Base-by-base conservation (phyloP, 1,284 basidiomycete species). In the Fomitopsis pinicola region DNA sequence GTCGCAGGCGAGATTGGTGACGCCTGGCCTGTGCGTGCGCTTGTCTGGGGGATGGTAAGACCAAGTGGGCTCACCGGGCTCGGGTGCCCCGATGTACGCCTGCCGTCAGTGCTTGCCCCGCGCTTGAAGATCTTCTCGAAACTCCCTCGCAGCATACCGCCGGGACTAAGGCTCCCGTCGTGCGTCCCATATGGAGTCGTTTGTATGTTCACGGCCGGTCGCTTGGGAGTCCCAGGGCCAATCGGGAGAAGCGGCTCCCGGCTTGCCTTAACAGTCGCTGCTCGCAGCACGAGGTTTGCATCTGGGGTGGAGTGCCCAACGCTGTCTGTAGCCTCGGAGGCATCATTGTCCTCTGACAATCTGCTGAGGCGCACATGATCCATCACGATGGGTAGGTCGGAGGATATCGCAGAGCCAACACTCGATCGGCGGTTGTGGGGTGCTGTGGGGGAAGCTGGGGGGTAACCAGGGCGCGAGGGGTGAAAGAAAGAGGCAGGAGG, bases 401-500 rank as follows among this genome's bases (percentile, higher is more conserved):
- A 69, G 14, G 75, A 74, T 22, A 74, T 66, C 8, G 70, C 64
- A 19, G 69, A 69, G 17, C 66, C 71, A 12, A 68, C 65, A 59
- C 78, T 78, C 2, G 77, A 72, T 19, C 75, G 74, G 36, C 72
- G 74, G 36, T 77, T 48, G 73, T 69, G 63, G 19, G 70, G 67
- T 38, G 72, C 69, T 42, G 67, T 64, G 44, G 68, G 67, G 46
- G 71, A 63, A 36, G 71, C 57, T 57, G 69, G 78, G 65, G 56
- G 76, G 54, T 78, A 78, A 35, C 71, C 74, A 0, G 86, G 89
- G 57, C 84, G 78, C 10, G 84, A 82, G 5, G 89, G 88, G 33
- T 80, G 82, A 69, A 91, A 92, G 75, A 92, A 91, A 6, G 86
- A 86, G 10, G 87, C 82, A 19, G 89, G 83, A 28, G 89, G 89